Evolutionary conservation across 2,329 filamentous ascomycete genomes (phyloP).

Genomic region (Venturia oleaginea): DNA sequence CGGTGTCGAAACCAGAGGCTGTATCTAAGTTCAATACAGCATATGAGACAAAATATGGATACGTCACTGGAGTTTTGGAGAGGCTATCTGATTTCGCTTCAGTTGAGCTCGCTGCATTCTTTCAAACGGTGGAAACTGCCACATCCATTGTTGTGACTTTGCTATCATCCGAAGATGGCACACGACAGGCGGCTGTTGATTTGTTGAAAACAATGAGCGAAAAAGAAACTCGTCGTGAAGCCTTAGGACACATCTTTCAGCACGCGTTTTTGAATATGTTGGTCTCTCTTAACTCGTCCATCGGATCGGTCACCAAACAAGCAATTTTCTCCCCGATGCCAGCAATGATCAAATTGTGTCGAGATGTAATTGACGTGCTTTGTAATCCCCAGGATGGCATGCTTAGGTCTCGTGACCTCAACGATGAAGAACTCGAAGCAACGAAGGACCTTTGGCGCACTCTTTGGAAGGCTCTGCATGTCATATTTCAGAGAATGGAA

Average conservation of each 20-base stretch:
- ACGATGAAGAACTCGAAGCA: slow-evolving; percentile 52
- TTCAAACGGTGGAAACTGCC: slow-evolving; percentile 57
- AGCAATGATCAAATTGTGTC: slow-evolving; percentile 51
- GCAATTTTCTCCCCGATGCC: slow-evolving; percentile 51
- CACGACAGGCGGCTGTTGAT: slow-evolving; percentile 72
- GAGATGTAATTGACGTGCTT: slow-evolving; percentile 53
- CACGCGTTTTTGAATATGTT: slow-evolving; percentile 48
- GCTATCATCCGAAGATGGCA: slow-evolving; percentile 68
- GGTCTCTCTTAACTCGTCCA: slow-evolving; percentile 46
- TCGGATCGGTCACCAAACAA: slow-evolving; percentile 46
- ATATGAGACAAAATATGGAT: slow-evolving; percentile 51
- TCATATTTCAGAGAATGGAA: slow-evolving; percentile 76
- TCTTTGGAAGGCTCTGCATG: slow-evolving; percentile 72
- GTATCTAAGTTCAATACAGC: slow-evolving; percentile 70
- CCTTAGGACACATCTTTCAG: slow-evolving; percentile 51
- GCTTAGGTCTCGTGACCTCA: slow-evolving; percentile 50
- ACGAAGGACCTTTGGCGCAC: slow-evolving; percentile 74
- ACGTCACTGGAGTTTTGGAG: slow-evolving; percentile 66
- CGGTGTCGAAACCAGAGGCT: slow-evolving; percentile 37
- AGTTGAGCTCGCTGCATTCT: slow-evolving; percentile 57
- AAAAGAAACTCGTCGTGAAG: slow-evolving; percentile 53
- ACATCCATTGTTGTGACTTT: slow-evolving; percentile 69
- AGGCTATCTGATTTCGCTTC: slow-evolving; percentile 64
- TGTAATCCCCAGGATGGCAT: slow-evolving; percentile 55
- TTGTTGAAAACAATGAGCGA: slow-evolving; percentile 75